Evolutionary conservation across 2,329 filamentous ascomycete species (phyloP).

Genomic region (Cordyceps pruinosa): DNA sequence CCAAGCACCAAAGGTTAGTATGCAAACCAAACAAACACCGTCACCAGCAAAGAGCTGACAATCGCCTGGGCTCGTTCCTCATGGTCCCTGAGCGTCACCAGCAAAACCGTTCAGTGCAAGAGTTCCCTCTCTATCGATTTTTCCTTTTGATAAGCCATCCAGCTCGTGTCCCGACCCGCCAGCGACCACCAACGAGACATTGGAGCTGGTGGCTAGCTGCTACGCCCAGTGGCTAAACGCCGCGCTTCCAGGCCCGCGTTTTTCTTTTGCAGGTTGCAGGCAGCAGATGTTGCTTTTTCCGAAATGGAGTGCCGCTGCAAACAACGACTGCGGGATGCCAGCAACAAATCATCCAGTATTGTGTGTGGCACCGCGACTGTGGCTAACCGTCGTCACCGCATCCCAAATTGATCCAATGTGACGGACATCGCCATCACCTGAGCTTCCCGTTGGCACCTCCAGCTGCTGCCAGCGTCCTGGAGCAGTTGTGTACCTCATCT

Average conservation of each 20-base stretch:
- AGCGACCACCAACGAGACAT: too few species aligned
- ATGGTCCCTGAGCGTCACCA: background rate
- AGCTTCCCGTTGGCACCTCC: background rate
- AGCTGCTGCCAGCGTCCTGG: background rate
- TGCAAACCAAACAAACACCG: too few species aligned
- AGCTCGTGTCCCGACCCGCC: too few species aligned
- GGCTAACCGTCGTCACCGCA: background rate
- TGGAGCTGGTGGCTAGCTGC: too few species aligned
- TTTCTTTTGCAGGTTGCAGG: background rate
- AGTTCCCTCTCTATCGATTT: background rate
- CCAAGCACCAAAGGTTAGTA: too few species aligned
- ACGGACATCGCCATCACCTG: background rate
- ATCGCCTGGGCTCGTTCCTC: background rate
- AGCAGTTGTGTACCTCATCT: background rate
- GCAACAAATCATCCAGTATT: background rate
- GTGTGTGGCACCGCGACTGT: background rate
- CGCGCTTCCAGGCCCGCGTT: conserved; percentile 2
- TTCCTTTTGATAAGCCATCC: background rate
- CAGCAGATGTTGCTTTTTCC: background rate
- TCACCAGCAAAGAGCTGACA: background rate
- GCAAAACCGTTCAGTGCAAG: background rate
- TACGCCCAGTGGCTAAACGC: background rate
- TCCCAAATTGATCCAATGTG: background rate
- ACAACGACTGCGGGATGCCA: background rate
- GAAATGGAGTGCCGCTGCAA: background rate